Percentiles rank a stretch among this genome's conserved stretches.
Conservation (phyloP, 306 rosid species). For the Crotalaria pallida region DNA sequence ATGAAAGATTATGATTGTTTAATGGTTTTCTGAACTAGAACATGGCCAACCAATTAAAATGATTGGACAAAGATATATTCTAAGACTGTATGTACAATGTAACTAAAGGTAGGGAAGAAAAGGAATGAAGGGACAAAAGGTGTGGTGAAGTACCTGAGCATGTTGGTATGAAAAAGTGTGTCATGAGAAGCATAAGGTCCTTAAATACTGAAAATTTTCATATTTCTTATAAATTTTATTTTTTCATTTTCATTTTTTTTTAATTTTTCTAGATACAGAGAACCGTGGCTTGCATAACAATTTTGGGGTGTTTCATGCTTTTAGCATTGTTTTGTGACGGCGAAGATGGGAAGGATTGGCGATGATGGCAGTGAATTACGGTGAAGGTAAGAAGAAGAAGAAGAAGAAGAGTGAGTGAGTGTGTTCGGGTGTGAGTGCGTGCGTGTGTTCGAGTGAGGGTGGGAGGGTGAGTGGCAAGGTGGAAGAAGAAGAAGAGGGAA, state of each 20-base stretch:
- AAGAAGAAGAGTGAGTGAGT: too few relatives aligned
- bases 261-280: conserved; percentile 29
- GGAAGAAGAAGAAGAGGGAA: too few relatives aligned
- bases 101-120: not conserved
- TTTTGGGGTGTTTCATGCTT: conserved; percentile 39
- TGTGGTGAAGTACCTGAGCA: conserved; percentile 16
- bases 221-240: too few relatives aligned
- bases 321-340: too few relatives aligned
- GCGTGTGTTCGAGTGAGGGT: too few relatives aligned
- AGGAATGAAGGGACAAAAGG: conserved; percentile 13
- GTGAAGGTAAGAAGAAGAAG: too few relatives aligned
- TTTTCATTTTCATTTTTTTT: not conserved
- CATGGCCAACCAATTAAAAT: not conserved
- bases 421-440: too few relatives aligned
- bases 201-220: conserved; percentile 34
- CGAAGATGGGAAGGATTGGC: too few relatives aligned
- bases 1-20: not conserved
- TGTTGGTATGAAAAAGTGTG: conserved; percentile 29
- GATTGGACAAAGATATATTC: not conserved
- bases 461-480: too few relatives aligned
- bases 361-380: too few relatives aligned
- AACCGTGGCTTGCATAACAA: conserved; percentile 52
- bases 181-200: conserved; percentile 17
- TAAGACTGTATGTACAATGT: conserved; percentile 20
- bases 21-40: not conserved